A percentile compares a stretch with the other conserved stretches of the same genome.
phyloP scores from a whole-genome alignment of 768 basidiomycete genomes.

The Nevesoporus exiguus region DNA sequence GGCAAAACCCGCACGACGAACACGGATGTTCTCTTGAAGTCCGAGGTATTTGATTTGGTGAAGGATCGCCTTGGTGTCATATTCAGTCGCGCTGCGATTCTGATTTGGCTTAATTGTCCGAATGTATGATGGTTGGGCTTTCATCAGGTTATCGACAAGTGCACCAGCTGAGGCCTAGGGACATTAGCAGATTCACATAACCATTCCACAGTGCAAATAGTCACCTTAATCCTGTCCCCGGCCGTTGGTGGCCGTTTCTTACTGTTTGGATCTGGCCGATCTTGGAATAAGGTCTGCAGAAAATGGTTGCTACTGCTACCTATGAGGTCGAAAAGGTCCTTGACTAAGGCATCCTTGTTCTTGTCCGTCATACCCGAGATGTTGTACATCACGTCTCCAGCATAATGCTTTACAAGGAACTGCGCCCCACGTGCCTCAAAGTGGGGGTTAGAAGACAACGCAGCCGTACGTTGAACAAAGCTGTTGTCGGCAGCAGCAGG shows the following conservation, averaged over 20 bases:
- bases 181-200: neutral
- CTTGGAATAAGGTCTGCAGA: slow-evolving; percentile 85
- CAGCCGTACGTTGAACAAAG: slow-evolving; percentile 87
- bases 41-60: slow-evolving; percentile 99
- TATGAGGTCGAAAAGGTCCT: slow-evolving; percentile 90
- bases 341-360: slow-evolving; percentile 96
- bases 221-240: slow-evolving; percentile 94
- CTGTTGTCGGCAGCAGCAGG: slow-evolving; percentile 94
- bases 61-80: slow-evolving; percentile 90
- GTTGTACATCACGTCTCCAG: slow-evolving; percentile 98
- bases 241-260: slow-evolving; percentile 98
- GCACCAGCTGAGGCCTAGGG: slow-evolving; percentile 85
- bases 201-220: neutral
- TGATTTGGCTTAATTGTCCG: slow-evolving; percentile 99
- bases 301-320: slow-evolving; percentile 79
- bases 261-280: slow-evolving; percentile 91
- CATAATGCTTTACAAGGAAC: slow-evolving; percentile 95
- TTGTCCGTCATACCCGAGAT: slow-evolving; percentile 99
- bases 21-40: slow-evolving; percentile 96
- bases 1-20: slow-evolving; percentile 95
- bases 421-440: slow-evolving; percentile 94
- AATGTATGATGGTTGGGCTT: slow-evolving; percentile 95
- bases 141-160: slow-evolving; percentile 96
- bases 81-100: slow-evolving; percentile 89
- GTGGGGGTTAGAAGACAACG: slow-evolving; percentile 81